Percentiles rank a stretch among this genome's conserved stretches.
phyloP scores from a whole-genome alignment of 352 stramenopile genomes.

The Globisporangium barbulae region DNA sequence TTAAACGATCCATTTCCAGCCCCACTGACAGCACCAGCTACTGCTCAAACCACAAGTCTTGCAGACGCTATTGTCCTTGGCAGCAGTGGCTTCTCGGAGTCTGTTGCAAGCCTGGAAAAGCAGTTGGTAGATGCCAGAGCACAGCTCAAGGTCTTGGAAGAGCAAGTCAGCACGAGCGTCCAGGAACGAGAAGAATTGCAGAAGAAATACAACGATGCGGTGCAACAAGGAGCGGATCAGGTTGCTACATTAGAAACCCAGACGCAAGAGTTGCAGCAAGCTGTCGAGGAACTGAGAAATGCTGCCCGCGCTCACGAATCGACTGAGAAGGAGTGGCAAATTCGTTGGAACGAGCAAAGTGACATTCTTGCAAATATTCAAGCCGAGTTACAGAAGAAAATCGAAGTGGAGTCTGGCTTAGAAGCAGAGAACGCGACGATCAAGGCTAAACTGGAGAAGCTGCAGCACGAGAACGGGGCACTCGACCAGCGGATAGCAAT shows the following conservation, averaged over 20 bases:
- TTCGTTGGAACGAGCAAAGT: conserved; percentile 16
- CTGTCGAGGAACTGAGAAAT: conserved; percentile 23
- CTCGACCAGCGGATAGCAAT: conserved; percentile 3
- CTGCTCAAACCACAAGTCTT: background rate
- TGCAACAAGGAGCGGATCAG: conserved; percentile 16
- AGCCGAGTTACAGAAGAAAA: conserved; percentile 2
- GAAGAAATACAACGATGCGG: conserved; percentile 20
- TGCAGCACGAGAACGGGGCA: background rate
- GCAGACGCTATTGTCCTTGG: background rate
- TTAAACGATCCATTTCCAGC: conserved; percentile 21
- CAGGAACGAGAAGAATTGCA: conserved; percentile 18
- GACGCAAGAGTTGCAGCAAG: conserved; percentile 25
- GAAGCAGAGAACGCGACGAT: conserved; percentile 10
- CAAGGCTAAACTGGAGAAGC: conserved; percentile 4
- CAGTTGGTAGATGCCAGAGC: conserved; percentile 14
- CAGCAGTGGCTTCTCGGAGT: background rate
- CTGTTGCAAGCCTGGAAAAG: conserved; percentile 10
- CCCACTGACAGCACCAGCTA: background rate
- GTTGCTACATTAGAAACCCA: conserved; percentile 12
- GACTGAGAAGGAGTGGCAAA: conserved; percentile 8
- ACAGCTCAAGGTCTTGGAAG: conserved; percentile 17
- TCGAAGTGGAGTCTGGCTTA: conserved; percentile 2
- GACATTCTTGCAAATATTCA: background rate
- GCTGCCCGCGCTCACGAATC: conserved; percentile 17
- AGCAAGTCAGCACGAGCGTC: conserved; percentile 10